Conservation (phyloP, 352 stramenopile species). For the Pythium guiyangense region DNA sequence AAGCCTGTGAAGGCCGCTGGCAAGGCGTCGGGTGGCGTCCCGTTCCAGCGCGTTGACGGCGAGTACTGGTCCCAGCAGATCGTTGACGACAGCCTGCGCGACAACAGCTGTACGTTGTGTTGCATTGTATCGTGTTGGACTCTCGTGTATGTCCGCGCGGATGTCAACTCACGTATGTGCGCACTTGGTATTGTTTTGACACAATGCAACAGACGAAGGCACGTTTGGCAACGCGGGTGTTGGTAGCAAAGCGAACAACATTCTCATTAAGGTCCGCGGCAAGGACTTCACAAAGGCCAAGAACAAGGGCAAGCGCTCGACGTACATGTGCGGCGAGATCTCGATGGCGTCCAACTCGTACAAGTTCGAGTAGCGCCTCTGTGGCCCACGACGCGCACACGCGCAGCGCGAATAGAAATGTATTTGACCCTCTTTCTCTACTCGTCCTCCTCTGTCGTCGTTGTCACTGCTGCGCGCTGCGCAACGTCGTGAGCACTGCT, state of each 20-base stretch:
- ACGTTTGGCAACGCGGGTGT: conserved; percentile 96
- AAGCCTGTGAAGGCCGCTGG: conserved; percentile 42
- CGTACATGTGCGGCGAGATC: conserved; percentile 94
- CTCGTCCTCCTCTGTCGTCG: not conserved
- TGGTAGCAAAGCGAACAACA: conserved; percentile 96
- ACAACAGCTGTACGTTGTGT: conserved; percentile 92
- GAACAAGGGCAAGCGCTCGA: conserved; percentile 99
- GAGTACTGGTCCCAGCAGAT: conserved; percentile 93
- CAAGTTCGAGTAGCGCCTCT: conserved; percentile 79
- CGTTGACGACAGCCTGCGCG: conserved; percentile 90
- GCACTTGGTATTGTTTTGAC: not conserved
- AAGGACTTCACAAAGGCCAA: conserved; percentile 99
- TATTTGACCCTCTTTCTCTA: conserved; percentile 4
- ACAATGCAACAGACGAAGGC: conserved; percentile 91
- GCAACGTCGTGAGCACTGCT: conserved; percentile 17
- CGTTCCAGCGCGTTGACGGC: conserved; percentile 98
- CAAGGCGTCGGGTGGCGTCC: conserved; percentile 88
- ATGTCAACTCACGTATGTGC: too few species aligned
- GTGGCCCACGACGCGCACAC: not conserved
- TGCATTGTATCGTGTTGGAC: not conserved
- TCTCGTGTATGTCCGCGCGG: not conserved
- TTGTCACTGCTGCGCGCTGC: conserved; percentile 12
- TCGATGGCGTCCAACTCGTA: conserved; percentile 92
- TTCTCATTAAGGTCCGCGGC: conserved; percentile 96
- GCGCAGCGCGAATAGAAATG: conserved; percentile 15